A percentile compares a stretch with the other conserved stretches of the same genome.
Evolutionary conservation across 2,329 filamentous ascomycete species (phyloP).

Genomic region (Bipolaris bicolor): DNA sequence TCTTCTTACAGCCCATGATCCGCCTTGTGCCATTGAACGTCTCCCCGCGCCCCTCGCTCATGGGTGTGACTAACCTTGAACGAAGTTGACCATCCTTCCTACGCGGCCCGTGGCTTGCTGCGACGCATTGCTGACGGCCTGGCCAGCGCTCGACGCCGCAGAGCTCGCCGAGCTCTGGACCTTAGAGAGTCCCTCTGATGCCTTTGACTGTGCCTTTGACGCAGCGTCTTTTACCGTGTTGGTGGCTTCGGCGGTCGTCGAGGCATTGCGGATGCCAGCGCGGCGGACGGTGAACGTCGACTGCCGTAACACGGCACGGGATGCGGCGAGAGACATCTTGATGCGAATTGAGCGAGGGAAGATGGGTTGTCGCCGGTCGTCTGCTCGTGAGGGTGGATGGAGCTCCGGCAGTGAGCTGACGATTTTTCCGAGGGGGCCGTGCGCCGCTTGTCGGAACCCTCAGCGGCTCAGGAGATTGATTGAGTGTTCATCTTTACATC

Average conservation of each 20-base stretch:
- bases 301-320: constrained; percentile 55
- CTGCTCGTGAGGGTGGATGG: constrained; percentile 19
- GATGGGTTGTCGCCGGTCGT: constrained; percentile 27
- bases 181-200: constrained; percentile 80
- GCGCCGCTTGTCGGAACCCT: constrained; percentile 18
- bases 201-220: constrained; percentile 73
- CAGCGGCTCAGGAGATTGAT: constrained; percentile 18
- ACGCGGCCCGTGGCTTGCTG: constrained; percentile 63
- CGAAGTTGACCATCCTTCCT: constrained; percentile 70
- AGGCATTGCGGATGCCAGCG: constrained; percentile 56
- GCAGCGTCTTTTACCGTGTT: constrained; percentile 55
- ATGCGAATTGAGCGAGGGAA: constrained; percentile 28
- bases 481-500: constrained; percentile 6
- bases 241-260: constrained; percentile 56
- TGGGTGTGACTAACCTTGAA: constrained; percentile 75
- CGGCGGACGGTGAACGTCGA: constrained; percentile 52
- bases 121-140: constrained; percentile 56
- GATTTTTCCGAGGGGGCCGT: constrained; percentile 29
- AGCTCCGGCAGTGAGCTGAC: constrained; percentile 25
- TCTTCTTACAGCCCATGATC: neutral
- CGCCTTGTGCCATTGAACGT: constrained; percentile 1
- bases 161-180: constrained; percentile 82
- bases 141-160: constrained; percentile 74
- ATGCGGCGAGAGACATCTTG: constrained; percentile 56
- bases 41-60: constrained; percentile 13